A percentile compares a stretch with the other conserved stretches of the same genome.
phyloP scores from a whole-genome alignment of 208 protist genomes.

The Herpetomonas muscarum region DNA sequence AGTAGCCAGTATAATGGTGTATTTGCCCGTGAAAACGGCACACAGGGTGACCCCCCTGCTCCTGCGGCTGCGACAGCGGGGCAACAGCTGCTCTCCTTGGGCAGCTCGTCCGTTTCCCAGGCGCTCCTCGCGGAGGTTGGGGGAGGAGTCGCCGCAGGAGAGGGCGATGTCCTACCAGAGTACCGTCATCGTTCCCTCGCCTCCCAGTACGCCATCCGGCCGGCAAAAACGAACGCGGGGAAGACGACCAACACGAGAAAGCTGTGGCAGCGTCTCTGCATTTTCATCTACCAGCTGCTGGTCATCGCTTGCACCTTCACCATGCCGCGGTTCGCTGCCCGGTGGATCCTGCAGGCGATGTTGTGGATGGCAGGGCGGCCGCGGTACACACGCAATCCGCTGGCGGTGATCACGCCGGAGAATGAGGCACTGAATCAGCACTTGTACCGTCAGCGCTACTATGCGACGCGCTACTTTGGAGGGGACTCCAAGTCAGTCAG shows the following conservation, averaged over 20 bases:
- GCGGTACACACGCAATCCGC: slow-evolving; percentile 38
- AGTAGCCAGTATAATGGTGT: too few species aligned
- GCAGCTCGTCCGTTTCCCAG: not conserved
- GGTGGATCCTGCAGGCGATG: slow-evolving; percentile 28
- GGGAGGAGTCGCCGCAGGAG: too few species aligned
- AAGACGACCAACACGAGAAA: slow-evolving; percentile 2
- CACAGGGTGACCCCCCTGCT: too few species aligned
- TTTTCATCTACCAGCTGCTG: slow-evolving; percentile 29
- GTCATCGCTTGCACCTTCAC: slow-evolving; percentile 36
- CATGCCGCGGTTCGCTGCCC: slow-evolving; percentile 30
- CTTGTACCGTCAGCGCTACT: not conserved
- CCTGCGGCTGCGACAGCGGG: too few species aligned
- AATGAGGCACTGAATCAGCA: slow-evolving; percentile 25
- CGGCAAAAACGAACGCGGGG: not conserved
- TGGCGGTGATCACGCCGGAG: slow-evolving; percentile 19
- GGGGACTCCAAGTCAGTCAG: too few species aligned
- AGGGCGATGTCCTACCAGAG: too few species aligned
- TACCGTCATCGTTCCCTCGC: slow-evolving; percentile 27
- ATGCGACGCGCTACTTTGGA: not conserved
- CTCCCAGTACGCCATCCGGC: slow-evolving; percentile 39
- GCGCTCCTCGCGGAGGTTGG: not conserved
- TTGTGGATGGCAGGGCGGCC: slow-evolving; percentile 19
- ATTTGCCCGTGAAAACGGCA: too few species aligned
- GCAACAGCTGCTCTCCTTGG: too few species aligned
- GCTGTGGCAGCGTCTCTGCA: slow-evolving; percentile 3